A percentile compares a stretch with the other conserved stretches of the same genome.
phyloP scores from a whole-genome alignment of 139 green algal species.

The Chlamydomonas sphaeroides region DNA sequence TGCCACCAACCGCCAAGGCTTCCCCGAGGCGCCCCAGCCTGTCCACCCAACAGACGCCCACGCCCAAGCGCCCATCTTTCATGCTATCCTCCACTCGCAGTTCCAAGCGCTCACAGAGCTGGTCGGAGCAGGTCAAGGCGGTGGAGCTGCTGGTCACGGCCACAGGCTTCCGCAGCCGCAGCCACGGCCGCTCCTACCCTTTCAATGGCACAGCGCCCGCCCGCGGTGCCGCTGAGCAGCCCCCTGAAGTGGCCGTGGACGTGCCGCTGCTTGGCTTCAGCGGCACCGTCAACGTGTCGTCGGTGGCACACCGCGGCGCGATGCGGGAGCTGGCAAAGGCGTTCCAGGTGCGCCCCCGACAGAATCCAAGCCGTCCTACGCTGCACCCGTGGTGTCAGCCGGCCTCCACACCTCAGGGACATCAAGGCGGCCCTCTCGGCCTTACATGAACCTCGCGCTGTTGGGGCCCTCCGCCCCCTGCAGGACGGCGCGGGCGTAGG shows the following conservation, averaged over 20 bases:
- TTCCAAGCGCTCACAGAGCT: not conserved
- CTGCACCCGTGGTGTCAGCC: no score
- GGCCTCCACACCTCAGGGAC: no score
- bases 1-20: no score
- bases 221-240: not conserved
- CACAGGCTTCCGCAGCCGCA: conserved; percentile 21
- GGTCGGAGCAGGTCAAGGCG: conserved; percentile 27
- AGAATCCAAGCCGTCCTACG: no score
- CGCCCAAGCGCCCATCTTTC: no score
- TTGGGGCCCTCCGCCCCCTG: no score
- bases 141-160: conserved; percentile 39
- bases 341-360: conserved; percentile 52
- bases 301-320: conserved; percentile 26
- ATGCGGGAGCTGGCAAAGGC: conserved; percentile 58
- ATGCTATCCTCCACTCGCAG: no score
- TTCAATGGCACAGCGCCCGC: conserved; percentile 4
- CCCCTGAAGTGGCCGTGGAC: not conserved
- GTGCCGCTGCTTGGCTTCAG: not conserved
- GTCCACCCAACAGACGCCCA: no score
- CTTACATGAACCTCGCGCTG: no score
- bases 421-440: no score
- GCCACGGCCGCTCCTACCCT: conserved; percentile 2
- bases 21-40: no score
- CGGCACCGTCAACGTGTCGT: not conserved
- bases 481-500: conserved; percentile 65